A percentile compares a stretch with the other conserved stretches of the same genome.
phyloP scores from a whole-genome alignment of 2,329 filamentous ascomycete species.

The Pyricularia grisea region DNA sequence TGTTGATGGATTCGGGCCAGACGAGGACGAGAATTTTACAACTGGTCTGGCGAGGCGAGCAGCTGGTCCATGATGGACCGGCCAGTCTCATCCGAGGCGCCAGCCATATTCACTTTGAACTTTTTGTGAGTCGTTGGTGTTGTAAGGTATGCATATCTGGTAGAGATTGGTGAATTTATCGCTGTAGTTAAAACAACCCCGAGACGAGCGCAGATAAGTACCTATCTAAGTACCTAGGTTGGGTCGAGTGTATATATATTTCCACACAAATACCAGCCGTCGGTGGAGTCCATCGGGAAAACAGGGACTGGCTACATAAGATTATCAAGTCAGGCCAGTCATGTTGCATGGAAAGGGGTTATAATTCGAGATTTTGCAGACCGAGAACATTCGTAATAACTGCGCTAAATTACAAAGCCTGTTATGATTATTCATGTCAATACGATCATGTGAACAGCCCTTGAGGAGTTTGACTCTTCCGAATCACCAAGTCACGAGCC shows the following conservation, averaged over 20 bases:
- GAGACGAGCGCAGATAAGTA: background rate
- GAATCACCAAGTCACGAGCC: background rate
- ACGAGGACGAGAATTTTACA: background rate
- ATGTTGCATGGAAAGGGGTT: too few relatives aligned
- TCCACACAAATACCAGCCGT: too few relatives aligned
- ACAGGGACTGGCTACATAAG: too few relatives aligned
- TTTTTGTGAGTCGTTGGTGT: background rate
- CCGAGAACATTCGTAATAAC: too few relatives aligned
- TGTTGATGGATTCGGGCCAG: background rate
- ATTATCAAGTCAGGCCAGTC: too few relatives aligned
- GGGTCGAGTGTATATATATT: too few relatives aligned
- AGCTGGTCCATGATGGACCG: background rate
- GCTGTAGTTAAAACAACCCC: background rate
- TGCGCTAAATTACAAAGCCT: background rate
- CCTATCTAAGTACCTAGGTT: too few relatives aligned
- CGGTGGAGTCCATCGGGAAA: too few relatives aligned
- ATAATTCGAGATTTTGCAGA: too few relatives aligned
- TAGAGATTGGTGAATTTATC: background rate
- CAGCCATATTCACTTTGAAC: background rate
- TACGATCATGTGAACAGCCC: background rate
- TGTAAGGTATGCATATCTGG: background rate
- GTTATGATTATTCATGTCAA: background rate
- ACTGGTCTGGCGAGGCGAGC: background rate
- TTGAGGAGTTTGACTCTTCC: background rate
- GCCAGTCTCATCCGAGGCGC: background rate